phyloP scores from a whole-genome alignment of 1,284 basidiomycete species.

The Cryptococcus sp. region DNA sequence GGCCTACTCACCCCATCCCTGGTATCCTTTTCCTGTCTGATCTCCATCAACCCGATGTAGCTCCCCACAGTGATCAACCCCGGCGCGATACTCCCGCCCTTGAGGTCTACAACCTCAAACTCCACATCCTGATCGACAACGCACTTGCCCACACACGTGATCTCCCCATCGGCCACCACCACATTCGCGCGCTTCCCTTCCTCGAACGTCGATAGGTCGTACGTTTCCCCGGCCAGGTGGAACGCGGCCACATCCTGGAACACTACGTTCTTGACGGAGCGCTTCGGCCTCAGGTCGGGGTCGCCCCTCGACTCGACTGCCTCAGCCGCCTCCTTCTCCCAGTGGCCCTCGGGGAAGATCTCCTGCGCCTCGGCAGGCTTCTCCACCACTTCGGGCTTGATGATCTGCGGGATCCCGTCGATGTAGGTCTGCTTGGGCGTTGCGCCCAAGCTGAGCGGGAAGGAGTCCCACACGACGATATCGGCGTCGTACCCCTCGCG shows the following conservation, averaged over 20 bases:
- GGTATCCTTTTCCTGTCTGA: slow-evolving; percentile 60
- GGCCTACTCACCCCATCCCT: slow-evolving; percentile 57
- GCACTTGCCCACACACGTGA: slow-evolving; percentile 46
- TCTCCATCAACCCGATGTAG: slow-evolving; percentile 50
- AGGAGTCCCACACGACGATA: slow-evolving; percentile 84
- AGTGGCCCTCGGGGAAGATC: slow-evolving; percentile 35
- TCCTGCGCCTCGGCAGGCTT: slow-evolving; percentile 45
- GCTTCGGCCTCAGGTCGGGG: slow-evolving; percentile 41
- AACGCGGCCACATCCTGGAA: slow-evolving; percentile 46
- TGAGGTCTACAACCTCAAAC: slow-evolving; percentile 46
- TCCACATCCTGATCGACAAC: slow-evolving; percentile 10
- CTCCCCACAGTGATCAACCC: slow-evolving; percentile 50
- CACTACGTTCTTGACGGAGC: slow-evolving; percentile 33
- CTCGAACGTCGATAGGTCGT: slow-evolving; percentile 4
- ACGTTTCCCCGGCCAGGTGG: slow-evolving; percentile 16
- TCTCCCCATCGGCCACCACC: slow-evolving; percentile 46
- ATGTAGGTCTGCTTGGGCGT: slow-evolving; percentile 60
- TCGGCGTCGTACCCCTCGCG: slow-evolving; percentile 60
- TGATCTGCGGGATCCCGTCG: slow-evolving; percentile 55
- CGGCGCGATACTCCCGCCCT: slow-evolving; percentile 49
- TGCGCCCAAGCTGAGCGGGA: slow-evolving; percentile 68
- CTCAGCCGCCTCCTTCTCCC: slow-evolving; percentile 41
- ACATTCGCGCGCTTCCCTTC: slow-evolving; percentile 25
- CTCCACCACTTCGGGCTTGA: slow-evolving; percentile 34
- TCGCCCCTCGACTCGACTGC: slow-evolving; percentile 44